phyloP scores from a whole-genome alignment of 805 yeast species.

The Zygosaccharomyces siamensis region DNA sequence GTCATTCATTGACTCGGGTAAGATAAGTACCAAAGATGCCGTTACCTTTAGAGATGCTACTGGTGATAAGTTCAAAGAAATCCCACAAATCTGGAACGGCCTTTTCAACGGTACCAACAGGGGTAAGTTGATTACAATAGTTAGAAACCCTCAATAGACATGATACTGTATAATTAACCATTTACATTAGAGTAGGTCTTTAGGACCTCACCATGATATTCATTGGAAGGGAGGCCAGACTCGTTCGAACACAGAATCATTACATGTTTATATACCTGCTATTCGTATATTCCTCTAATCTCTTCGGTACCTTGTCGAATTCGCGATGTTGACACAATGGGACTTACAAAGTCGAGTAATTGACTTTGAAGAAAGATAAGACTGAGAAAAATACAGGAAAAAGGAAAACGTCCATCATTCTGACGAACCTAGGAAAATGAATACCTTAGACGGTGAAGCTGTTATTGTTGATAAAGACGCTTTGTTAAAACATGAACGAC shows the following conservation, averaged over 20 bases:
- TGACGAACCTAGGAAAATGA: conserved; percentile 3
- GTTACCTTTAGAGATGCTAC: conserved; percentile 40
- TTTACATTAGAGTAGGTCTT: no score
- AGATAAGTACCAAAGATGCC: conserved; percentile 36
- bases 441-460: conserved; percentile 6
- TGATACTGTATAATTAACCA: neutral
- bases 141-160: conserved; percentile 24
- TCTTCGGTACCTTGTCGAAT: neutral
- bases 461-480: conserved; percentile 6
- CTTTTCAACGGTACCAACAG: conserved; percentile 43
- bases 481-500: conserved; percentile 21
- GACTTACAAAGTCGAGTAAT: neutral
- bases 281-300: neutral
- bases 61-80: conserved; percentile 39
- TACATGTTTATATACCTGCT: no score
- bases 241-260: no score
- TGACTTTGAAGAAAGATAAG: neutral
- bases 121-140: conserved; percentile 50
- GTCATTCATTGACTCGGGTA: conserved; percentile 39
- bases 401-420: neutral
- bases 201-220: no score
- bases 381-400: neutral
- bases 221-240: no score
- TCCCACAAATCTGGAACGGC: conserved; percentile 47
- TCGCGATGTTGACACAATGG: neutral